A percentile compares a stretch with the other conserved stretches of the same genome.
phyloP scores from a whole-genome alignment of 2,329 filamentous ascomycete species.

The Arthroderma sp. region DNA sequence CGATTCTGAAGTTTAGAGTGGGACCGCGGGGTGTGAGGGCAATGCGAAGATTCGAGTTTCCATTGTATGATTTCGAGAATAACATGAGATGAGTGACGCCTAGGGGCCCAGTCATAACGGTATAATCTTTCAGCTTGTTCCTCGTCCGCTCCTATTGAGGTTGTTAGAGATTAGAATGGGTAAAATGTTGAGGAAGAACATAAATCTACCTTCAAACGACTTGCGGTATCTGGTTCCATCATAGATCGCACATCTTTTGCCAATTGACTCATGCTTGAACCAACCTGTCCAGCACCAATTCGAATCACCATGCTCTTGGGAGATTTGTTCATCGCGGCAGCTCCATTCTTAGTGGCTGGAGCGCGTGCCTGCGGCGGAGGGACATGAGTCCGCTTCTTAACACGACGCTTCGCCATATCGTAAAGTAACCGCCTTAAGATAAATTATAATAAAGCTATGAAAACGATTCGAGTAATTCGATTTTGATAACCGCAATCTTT shows the following conservation, averaged over 20 bases:
- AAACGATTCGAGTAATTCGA: constrained; percentile 1
- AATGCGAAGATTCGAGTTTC: constrained; percentile 85
- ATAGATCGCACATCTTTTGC: constrained; percentile 82
- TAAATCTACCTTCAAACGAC: constrained; percentile 54
- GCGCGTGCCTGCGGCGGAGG: constrained; percentile 44
- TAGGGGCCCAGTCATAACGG: constrained; percentile 86
- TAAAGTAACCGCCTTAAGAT: neutral
- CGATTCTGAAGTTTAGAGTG: constrained; percentile 85
- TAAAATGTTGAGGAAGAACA: neutral
- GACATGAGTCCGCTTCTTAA: constrained; percentile 76
- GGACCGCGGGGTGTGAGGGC: constrained; percentile 81
- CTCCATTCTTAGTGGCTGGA: constrained; percentile 42
- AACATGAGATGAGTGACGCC: constrained; percentile 87
- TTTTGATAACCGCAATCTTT: neutral
- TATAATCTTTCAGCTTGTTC: constrained; percentile 83
- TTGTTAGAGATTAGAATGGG: neutral
- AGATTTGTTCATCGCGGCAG: constrained; percentile 44
- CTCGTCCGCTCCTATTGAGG: constrained; percentile 57
- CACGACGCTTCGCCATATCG: constrained; percentile 64
- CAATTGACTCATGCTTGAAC: constrained; percentile 79
- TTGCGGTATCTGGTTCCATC: constrained; percentile 93
- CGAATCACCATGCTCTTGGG: constrained; percentile 99
- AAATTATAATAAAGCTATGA: constrained; percentile 3
- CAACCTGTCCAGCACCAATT: constrained; percentile 86
- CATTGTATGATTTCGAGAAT: constrained; percentile 77